These are phyloP conservation scores for Pugionium cornutum DNA, from an alignment of 345 rosid genomes.

Conservation along the genomic window DNA sequence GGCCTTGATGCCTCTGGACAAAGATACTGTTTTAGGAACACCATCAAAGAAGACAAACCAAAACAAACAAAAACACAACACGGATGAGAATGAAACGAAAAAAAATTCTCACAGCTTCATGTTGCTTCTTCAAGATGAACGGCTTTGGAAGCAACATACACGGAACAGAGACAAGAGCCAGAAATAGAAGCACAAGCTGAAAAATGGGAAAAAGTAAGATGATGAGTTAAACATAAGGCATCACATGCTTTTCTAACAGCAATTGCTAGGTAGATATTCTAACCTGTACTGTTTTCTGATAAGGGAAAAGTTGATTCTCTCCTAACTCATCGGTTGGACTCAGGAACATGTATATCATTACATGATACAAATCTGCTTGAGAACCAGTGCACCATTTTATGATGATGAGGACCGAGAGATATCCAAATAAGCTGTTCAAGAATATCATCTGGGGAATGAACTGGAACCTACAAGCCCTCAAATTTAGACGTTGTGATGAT, in stretches of 20 bases:
- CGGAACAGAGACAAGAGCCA: slow-evolving; percentile 89
- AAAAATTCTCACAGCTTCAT: slow-evolving; percentile 51
- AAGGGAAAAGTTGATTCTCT: slow-evolving; percentile 83
- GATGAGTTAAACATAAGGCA: not conserved
- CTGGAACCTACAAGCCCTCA: slow-evolving; percentile 61
- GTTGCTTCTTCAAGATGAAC: slow-evolving; percentile 84
- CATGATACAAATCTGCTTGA: slow-evolving; percentile 87
- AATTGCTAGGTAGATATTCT: not conserved
- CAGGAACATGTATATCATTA: slow-evolving; percentile 95
- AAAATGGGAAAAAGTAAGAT: slow-evolving; percentile 17
- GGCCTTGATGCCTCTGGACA: slow-evolving; percentile 82
- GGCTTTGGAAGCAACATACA: slow-evolving; percentile 99
- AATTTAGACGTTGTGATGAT: not conserved
- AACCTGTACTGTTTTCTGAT: slow-evolving; percentile 80
- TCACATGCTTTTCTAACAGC: slow-evolving; percentile 32
- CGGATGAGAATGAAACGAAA: slow-evolving; percentile 18
- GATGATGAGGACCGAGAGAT: slow-evolving; percentile 75
- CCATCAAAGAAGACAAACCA: too few species aligned
- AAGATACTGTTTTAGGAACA: too few species aligned
- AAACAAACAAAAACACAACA: too few species aligned
- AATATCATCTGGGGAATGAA: slow-evolving; percentile 95
- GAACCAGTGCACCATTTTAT: slow-evolving; percentile 94
- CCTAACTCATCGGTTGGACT: slow-evolving; percentile 92
- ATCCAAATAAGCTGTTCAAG: slow-evolving; percentile 88
- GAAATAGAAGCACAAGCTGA: slow-evolving; percentile 71